Evolutionary conservation across 768 basidiomycete genomes (phyloP), one percentile per base, ranked within the genome.

Genomic region (Lactifluus volemus): DNA sequence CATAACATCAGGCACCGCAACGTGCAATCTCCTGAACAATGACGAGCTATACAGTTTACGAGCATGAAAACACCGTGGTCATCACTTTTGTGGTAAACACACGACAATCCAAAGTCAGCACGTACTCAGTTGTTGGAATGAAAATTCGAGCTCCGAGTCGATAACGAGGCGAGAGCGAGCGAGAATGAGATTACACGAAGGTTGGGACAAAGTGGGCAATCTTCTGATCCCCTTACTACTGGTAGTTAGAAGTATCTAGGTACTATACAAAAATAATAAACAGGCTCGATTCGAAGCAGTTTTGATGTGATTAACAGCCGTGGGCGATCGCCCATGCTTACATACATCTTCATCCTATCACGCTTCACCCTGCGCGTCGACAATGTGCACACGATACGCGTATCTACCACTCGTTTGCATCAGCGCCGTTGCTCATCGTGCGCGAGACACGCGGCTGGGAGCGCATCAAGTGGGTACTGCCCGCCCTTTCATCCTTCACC

Each of bases 351-450:
- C 73, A 82, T 98, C 64, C 84, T 99, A 9, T 78, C 84, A 1
- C 84, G 97, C 12, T 92, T 96, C 71, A 92, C 88, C n/a, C 79
- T 99, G 5, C 84, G 97, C 25, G 94, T 99, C 51, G 97, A 99
- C 70, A 83, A 88, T 57, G 96, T 99, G 49, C 83, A 98, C 84
- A 81, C 67, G 97, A 99, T 68, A 94, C 94, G 0, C 81, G 97
- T 45, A 76, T 97, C 51, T 99, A 90, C 68, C 91, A 96, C 70
- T 86, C 87, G 0, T 92, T 98, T 65, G 70, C 78, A 0, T 81
- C 84, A 0, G 68, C 73, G 9, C 80, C 83, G 7, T 82, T 83
- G 0, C 69, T 82, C 36, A 70, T 98, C 44, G 79, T 98, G 5
- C 81, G 90, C 44, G 94, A 98, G 71, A 77, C 80, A 19, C 85